Evolutionary conservation across 2,329 filamentous ascomycete genomes (phyloP).

Genomic region (Malbranchea cinnamomea): DNA sequence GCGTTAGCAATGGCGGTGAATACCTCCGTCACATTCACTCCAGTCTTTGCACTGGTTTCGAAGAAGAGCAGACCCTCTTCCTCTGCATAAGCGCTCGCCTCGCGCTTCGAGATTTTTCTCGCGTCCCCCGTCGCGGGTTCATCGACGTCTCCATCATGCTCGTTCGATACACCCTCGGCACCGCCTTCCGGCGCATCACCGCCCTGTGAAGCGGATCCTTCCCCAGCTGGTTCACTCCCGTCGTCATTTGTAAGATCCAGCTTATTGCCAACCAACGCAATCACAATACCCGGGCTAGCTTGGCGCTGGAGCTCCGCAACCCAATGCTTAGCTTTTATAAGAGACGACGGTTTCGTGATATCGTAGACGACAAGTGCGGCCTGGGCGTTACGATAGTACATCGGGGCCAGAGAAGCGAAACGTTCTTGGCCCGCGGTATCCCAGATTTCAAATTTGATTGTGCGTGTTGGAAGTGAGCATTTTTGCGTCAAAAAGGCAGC

Average conservation of each 20-base stretch:
- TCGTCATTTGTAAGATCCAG: slow-evolving; percentile 86
- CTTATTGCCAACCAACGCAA: slow-evolving; percentile 95
- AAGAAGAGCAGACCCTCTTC: slow-evolving; percentile 92
- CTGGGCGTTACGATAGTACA: slow-evolving; percentile 99
- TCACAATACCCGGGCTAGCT: slow-evolving; percentile 99
- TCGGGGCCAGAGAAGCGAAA: slow-evolving; percentile 96
- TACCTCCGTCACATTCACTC: slow-evolving; percentile 84
- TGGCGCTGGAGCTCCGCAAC: slow-evolving; percentile 97
- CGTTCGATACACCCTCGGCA: slow-evolving; percentile 18
- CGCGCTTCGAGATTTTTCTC: slow-evolving; percentile 76
- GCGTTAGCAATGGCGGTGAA: slow-evolving; percentile 97
- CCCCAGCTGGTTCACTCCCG: slow-evolving; percentile 7
- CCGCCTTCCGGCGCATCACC: slow-evolving; percentile 57
- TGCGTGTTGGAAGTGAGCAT: slow-evolving; percentile 85
- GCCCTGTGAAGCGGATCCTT: slow-evolving; percentile 73
- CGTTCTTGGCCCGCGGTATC: slow-evolving; percentile 96
- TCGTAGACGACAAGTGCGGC: slow-evolving; percentile 98
- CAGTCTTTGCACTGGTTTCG: slow-evolving; percentile 95
- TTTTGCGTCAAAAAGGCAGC: slow-evolving; percentile 98
- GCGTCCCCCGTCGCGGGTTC: slow-evolving; percentile 53
- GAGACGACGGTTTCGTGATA: slow-evolving; percentile 76
- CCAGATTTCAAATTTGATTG: slow-evolving; percentile 86
- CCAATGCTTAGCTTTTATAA: slow-evolving; percentile 99
- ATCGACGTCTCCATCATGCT: slow-evolving; percentile 29
- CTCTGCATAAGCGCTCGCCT: slow-evolving; percentile 85